Base-by-base conservation (phyloP, 768 basidiomycete species). In the Tephrocybe rancida region DNA sequence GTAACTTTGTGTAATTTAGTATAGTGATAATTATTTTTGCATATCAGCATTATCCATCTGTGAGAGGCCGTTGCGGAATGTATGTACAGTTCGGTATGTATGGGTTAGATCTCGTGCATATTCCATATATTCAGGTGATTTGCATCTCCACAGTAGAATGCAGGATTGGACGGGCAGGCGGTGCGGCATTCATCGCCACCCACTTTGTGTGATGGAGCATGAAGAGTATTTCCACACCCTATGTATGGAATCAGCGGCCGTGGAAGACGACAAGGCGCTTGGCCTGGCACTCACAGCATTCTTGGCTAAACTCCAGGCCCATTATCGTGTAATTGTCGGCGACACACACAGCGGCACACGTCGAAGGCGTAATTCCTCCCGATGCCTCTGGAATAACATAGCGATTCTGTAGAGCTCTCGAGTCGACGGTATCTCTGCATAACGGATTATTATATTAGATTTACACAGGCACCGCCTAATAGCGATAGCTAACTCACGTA, bases 121-220 rank as follows among this genome's bases (percentile, higher is more conserved):
- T 32, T 48, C 46, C 46, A 48, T 5, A 48, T 10, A n/a, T 37
- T 48, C 3, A 48, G 30, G 21, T 32, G 46, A 35, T 48, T 35
- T n/a, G 30, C 19, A 25, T 48, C n/a, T 5, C 46, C 46, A 19
- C 46, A 48, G 19, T 22, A 48, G 34, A 35, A 48, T 32, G n/a
- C n/a, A 13, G n/a, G 21, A 19, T 48, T 19, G 5, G 34, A 30
- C 3, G 30, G 19, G 29, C 46, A 48, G 22, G 34, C 46, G 1
- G 24, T 32, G 9, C 46, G 19, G 18, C 46, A 48, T 30, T 48
- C 19, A 25, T 48, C 32, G 21, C 35, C 46, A 7, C 13, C 19
- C 30, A 48, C 46, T 22, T 48, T 48, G 16, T 19, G 19, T 25
- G 46, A 48, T 14, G 32, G 5, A 30, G 21, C 18, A 2, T 30